Evolutionary conservation across 139 green algal species (phyloP).

Genomic region (Chlamydomonas schloesseri): DNA sequence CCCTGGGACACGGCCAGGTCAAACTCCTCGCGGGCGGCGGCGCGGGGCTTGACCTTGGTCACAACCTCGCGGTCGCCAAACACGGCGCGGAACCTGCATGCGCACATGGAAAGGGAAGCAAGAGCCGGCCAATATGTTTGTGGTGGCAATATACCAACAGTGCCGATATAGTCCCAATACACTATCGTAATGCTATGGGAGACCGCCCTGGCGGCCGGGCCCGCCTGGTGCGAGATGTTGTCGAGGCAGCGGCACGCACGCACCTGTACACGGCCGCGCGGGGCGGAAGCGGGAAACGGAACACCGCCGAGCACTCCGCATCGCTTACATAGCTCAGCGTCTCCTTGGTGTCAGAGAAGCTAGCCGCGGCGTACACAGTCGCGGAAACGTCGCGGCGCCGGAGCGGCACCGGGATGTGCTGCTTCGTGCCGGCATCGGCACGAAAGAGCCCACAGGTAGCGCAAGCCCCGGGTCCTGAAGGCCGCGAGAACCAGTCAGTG

Average conservation of each 20-base stretch:
- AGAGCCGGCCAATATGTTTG: neutral
- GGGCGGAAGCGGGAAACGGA: constrained; percentile 49
- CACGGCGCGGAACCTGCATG: constrained; percentile 18
- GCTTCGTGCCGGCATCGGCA: neutral
- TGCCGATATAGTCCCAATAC: no score
- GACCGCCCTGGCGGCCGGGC: no score
- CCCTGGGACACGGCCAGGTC: constrained; percentile 38
- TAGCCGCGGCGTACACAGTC: constrained; percentile 1
- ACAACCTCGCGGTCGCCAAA: constrained; percentile 28
- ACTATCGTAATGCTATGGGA: no score
- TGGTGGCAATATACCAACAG: no score
- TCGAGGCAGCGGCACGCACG: neutral
- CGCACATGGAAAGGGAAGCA: neutral
- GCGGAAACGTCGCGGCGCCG: constrained; percentile 5
- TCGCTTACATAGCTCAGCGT: constrained; percentile 24
- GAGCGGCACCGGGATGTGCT: constrained; percentile 13
- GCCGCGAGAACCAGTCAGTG: no score
- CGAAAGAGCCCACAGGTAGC: neutral
- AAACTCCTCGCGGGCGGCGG: constrained; percentile 39
- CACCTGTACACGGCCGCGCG: constrained; percentile 43
- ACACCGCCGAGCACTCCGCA: constrained; percentile 41
- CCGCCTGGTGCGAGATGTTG: no score
- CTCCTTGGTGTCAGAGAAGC: constrained; percentile 38
- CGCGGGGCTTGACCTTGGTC: constrained; percentile 23
- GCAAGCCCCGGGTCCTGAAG: no score